Percentiles rank a stretch among this genome's conserved stretches.
phyloP scores from a whole-genome alignment of 2,329 filamentous ascomycete species.

The Colletotrichum sansevieriae region DNA sequence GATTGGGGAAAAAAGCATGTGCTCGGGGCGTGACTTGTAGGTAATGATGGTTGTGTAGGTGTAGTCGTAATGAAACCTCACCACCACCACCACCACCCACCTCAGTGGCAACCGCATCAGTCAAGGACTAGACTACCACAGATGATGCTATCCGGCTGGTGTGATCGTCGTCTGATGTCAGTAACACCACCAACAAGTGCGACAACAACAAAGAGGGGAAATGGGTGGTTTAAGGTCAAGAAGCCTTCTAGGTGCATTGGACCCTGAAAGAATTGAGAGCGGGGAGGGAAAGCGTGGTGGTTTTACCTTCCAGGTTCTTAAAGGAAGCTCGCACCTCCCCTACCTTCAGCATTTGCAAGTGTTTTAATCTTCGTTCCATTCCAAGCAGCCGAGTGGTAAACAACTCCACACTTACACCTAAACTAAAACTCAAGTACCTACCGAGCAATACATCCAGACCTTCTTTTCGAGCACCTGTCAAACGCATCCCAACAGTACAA shows the following conservation, averaged over 20 bases:
- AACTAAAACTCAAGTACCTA: no score
- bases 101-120: neutral
- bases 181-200: neutral
- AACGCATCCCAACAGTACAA: neutral
- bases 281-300: neutral
- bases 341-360: neutral
- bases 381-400: neutral
- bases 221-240: neutral
- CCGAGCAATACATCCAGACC: neutral
- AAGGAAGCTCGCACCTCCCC: neutral
- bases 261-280: conserved; percentile 15
- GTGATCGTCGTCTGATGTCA: conserved; percentile 33
- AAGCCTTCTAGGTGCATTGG: conserved; percentile 15
- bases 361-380: neutral
- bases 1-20: no score
- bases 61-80: neutral
- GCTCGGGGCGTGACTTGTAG: no score
- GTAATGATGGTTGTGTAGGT: neutral
- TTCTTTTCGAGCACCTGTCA: neutral
- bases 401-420: neutral
- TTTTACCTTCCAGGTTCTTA: conserved; percentile 8
- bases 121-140: neutral
- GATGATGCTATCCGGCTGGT: neutral
- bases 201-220: neutral
- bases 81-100: neutral